Conservation (phyloP, 192 early-diverging fungal genomes). For the Spizellomyces punctatus region DNA sequence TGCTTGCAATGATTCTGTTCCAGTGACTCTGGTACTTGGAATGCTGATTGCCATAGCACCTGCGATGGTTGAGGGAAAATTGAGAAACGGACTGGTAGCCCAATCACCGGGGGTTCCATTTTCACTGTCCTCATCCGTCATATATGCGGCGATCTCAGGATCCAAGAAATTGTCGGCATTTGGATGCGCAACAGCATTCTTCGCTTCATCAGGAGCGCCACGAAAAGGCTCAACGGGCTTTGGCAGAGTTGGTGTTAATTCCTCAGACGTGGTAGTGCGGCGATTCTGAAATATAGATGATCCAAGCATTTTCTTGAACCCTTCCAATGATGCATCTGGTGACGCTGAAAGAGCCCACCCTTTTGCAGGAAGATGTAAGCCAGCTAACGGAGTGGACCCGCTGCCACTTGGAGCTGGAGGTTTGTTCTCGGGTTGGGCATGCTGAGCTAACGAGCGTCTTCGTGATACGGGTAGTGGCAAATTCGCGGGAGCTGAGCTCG, state of each 20-base stretch:
- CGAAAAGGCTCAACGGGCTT: slow-evolving; percentile 50
- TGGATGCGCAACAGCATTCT: slow-evolving; percentile 36
- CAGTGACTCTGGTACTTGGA: background rate
- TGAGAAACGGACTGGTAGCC: slow-evolving; percentile 23
- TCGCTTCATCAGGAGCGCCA: slow-evolving; percentile 37
- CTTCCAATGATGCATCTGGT: slow-evolving; percentile 24
- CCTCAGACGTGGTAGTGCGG: slow-evolving; percentile 4
- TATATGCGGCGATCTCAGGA: slow-evolving; percentile 62
- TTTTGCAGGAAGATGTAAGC: slow-evolving; percentile 1
- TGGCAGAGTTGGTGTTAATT: background rate
- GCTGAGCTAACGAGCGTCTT: background rate
- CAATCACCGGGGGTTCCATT: slow-evolving; percentile 13
- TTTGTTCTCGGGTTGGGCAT: background rate
- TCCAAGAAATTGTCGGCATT: slow-evolving; percentile 44
- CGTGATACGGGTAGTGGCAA: background rate
- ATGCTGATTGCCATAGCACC: background rate
- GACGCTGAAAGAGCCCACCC: slow-evolving; percentile 19
- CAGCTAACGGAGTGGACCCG: slow-evolving; percentile 15
- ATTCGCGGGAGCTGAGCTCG: background rate
- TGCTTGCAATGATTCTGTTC: slow-evolving; percentile 5
- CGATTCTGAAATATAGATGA: slow-evolving; percentile 21
- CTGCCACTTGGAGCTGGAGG: background rate
- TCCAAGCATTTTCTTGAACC: slow-evolving; percentile 36
- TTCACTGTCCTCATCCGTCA: slow-evolving; percentile 65
- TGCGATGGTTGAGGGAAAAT: slow-evolving; percentile 21